phyloP scores from a whole-genome alignment of 768 basidiomycete species.

The Thelephora aurantiotincta region DNA sequence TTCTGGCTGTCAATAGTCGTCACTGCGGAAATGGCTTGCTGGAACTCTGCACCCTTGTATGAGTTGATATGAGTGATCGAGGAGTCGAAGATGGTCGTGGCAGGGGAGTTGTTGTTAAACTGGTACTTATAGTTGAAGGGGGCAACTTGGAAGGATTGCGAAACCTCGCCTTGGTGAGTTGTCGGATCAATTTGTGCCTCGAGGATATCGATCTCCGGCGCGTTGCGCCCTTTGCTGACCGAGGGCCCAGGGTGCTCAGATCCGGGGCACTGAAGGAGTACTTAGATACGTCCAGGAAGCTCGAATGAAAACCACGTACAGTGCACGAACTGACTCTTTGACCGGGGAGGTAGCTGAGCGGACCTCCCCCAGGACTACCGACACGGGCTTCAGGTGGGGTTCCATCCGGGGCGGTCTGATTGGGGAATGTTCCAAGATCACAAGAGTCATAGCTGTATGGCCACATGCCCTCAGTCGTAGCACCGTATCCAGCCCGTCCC shows the following conservation, averaged over 20 bases:
- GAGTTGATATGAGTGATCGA: slow-evolving; percentile 40
- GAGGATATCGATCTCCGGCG: slow-evolving; percentile 88
- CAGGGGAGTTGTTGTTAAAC: slow-evolving; percentile 38
- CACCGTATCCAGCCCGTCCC: slow-evolving; percentile 81
- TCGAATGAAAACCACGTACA: not conserved
- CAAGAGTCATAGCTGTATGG: slow-evolving; percentile 79
- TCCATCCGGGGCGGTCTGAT: slow-evolving; percentile 53
- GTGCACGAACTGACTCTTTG: slow-evolving; percentile 84
- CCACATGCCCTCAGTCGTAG: slow-evolving; percentile 72
- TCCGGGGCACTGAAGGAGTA: slow-evolving; percentile 35
- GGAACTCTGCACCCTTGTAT: slow-evolving; percentile 58
- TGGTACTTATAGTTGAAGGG: slow-evolving; percentile 64
- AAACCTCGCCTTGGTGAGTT: slow-evolving; percentile 45
- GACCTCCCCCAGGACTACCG: slow-evolving; percentile 31
- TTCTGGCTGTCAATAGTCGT: slow-evolving; percentile 36
- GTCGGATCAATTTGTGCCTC: slow-evolving; percentile 62
- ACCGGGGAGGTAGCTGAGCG: slow-evolving; percentile 71
- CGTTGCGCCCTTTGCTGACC: slow-evolving; percentile 48
- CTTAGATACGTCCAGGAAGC: not conserved
- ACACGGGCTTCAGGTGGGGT: slow-evolving; percentile 44
- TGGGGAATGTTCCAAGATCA: slow-evolving; percentile 76
- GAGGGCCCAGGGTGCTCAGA: slow-evolving; percentile 83
- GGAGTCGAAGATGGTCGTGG: slow-evolving; percentile 37
- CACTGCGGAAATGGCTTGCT: slow-evolving; percentile 64
- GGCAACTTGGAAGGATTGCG: slow-evolving; percentile 70